Conservation (phyloP, 2,329 filamentous ascomycete genomes). For the Lizonia empirigonia region DNA sequence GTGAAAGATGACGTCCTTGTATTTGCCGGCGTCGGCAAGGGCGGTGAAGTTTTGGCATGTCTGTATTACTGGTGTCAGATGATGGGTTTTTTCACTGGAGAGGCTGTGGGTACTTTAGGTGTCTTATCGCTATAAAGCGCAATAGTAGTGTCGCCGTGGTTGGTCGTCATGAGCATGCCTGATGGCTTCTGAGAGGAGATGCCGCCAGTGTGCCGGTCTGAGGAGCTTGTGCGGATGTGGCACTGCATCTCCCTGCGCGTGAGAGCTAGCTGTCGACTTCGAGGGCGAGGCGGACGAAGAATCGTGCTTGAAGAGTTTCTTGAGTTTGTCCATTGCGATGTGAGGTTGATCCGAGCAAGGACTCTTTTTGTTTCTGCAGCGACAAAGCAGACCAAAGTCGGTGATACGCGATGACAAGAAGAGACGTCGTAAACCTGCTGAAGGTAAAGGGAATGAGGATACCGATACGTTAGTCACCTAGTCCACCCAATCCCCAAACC, state of each 20-base stretch:
- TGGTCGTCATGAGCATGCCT: slow-evolving; percentile 8
- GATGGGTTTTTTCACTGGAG: background rate
- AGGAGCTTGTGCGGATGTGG: slow-evolving; percentile 3
- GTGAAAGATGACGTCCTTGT: slow-evolving; percentile 85
- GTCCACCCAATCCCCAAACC: too few relatives aligned
- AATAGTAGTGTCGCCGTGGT: slow-evolving; percentile 77
- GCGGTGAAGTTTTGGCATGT: slow-evolving; percentile 87
- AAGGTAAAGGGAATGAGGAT: too few relatives aligned
- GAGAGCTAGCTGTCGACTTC: background rate
- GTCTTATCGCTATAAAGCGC: slow-evolving; percentile 91
- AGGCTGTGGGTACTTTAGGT: slow-evolving; percentile 58
- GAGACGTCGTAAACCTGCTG: too few relatives aligned
- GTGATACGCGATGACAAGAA: too few relatives aligned
- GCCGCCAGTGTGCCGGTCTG: background rate
- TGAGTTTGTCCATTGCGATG: slow-evolving; percentile 10
- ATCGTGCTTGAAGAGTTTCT: slow-evolving; percentile 13
- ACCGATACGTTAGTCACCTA: too few relatives aligned
- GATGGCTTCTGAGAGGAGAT: background rate
- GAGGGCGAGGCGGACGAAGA: background rate
- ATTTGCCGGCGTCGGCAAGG: slow-evolving; percentile 83
- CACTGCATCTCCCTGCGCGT: background rate
- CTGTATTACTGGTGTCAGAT: slow-evolving; percentile 3
- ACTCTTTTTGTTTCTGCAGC: background rate
- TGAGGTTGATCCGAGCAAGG: background rate
- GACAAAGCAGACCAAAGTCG: too few relatives aligned